These are phyloP conservation scores for Candida andamanensis DNA, from an alignment of 805 yeast genomes.

Conservation along the genomic window DNA sequence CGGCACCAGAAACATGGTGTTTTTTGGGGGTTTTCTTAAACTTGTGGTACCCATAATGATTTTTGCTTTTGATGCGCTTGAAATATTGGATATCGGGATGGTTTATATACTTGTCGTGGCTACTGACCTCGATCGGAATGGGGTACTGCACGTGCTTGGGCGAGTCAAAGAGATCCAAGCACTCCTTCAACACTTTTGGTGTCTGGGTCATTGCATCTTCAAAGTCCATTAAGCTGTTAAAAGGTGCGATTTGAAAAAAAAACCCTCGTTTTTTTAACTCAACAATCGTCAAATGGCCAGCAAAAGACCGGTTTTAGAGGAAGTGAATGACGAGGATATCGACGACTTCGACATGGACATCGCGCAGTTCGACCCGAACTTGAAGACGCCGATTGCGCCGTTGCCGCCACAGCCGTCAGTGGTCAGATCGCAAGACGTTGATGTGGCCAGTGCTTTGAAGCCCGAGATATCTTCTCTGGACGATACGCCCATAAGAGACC, in stretches of 20 bases:
- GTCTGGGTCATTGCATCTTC: constrained; percentile 9
- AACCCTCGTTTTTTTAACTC: not conserved
- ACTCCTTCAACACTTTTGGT: constrained; percentile 20
- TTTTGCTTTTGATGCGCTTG: constrained; percentile 26
- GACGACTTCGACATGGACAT: constrained; percentile 92
- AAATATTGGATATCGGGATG: constrained; percentile 40
- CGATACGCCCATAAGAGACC: constrained; percentile 20
- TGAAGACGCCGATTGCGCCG: constrained; percentile 70
- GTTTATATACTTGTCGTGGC: constrained; percentile 10
- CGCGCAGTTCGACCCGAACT: constrained; percentile 74
- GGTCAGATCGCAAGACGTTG: constrained; percentile 53
- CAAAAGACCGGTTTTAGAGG: constrained; percentile 72
- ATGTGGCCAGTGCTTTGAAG: constrained; percentile 11
- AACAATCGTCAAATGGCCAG: constrained; percentile 25
- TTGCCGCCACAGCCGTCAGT: constrained; percentile 52
- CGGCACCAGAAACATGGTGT: constrained; percentile 10
- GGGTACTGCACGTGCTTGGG: constrained; percentile 13
- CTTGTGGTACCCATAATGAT: constrained; percentile 35
- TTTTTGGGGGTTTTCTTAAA: constrained; percentile 15
- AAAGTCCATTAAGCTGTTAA: not conserved
- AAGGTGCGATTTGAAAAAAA: not conserved
- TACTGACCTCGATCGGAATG: constrained; percentile 12
- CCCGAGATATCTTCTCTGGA: constrained; percentile 4
- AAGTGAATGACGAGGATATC: constrained; percentile 77
- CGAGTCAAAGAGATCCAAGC: constrained; percentile 16